These are phyloP conservation scores for Mallotus nudiflorus DNA, from an alignment of 345 rosid genomes.

Conservation along the genomic window DNA sequence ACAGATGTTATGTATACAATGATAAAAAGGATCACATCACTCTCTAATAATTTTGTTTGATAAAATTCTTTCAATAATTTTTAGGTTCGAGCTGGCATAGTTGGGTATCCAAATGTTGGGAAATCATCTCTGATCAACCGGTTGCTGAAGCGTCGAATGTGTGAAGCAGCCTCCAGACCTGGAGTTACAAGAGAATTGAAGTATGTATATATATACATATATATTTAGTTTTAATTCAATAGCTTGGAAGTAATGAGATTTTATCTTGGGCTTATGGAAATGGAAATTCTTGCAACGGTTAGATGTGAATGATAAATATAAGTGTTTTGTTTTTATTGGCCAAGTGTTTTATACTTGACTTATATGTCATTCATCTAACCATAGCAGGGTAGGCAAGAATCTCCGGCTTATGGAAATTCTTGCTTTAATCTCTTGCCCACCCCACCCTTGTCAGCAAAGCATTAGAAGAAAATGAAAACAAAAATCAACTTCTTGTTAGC, in stretches of 20 bases:
- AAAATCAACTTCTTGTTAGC: background rate
- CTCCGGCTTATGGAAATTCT: too few relatives aligned
- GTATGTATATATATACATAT: conserved; percentile 45
- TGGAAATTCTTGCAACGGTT: too few relatives aligned
- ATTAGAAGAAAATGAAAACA: background rate
- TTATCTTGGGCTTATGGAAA: too few relatives aligned
- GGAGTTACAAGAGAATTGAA: conserved; percentile 89
- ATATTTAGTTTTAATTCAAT: too few relatives aligned
- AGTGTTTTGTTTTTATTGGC: too few relatives aligned
- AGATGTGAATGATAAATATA: too few relatives aligned
- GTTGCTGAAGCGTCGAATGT: conserved; percentile 79
- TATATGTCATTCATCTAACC: too few relatives aligned
- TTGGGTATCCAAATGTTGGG: conserved; percentile 97
- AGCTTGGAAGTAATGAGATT: too few relatives aligned
- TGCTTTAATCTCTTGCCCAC: too few relatives aligned
- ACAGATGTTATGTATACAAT: background rate
- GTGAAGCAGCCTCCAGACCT: conserved; percentile 94
- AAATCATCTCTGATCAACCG: conserved; percentile 95
- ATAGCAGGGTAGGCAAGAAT: too few relatives aligned
- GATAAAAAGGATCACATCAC: background rate
- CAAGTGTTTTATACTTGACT: too few relatives aligned
- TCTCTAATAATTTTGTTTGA: background rate
- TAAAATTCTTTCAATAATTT: conserved; percentile 1
- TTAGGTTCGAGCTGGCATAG: conserved; percentile 94
- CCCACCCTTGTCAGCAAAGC: too few relatives aligned